Conservation (phyloP, 2,329 filamentous ascomycete species). For the Ophiocordyceps camponoti-rufipedis region DNA sequence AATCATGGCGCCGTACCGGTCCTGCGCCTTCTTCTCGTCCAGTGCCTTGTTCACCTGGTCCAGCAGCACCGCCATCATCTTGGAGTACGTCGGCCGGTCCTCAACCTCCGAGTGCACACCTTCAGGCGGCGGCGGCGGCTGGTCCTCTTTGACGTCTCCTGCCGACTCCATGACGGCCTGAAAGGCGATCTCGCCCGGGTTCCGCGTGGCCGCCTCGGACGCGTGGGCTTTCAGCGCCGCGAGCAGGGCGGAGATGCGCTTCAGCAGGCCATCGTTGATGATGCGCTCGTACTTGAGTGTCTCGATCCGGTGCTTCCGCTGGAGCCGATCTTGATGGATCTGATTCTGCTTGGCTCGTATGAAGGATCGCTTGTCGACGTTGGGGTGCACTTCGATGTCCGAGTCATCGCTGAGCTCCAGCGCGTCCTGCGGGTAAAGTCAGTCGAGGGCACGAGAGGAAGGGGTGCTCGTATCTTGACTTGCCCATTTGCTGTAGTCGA, state of each 20-base stretch:
- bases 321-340: constrained; percentile 79
- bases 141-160: constrained; percentile 52
- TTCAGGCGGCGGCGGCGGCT: constrained; percentile 55
- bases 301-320: constrained; percentile 75
- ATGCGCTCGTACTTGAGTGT: constrained; percentile 83
- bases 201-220: constrained; percentile 42
- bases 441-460: too few relatives aligned
- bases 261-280: constrained; percentile 80
- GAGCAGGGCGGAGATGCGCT: constrained; percentile 66
- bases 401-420: constrained; percentile 97
- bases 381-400: constrained; percentile 94
- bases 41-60: constrained; percentile 81
- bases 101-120: constrained; percentile 62
- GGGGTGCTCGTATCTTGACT: too few relatives aligned
- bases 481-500: constrained; percentile 54
- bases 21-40: constrained; percentile 53
- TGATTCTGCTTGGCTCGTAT: constrained; percentile 96
- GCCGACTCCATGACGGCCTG: constrained; percentile 73
- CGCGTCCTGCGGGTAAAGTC: constrained; percentile 39
- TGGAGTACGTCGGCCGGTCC: constrained; percentile 68
- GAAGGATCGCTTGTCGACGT: constrained; percentile 96
- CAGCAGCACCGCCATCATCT: constrained; percentile 95
- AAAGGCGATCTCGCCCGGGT: constrained; percentile 72
- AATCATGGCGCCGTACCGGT: constrained; percentile 58
- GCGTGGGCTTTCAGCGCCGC: constrained; percentile 57